Conservation (phyloP, 1,139 yeast species). For the Diutina scorzettiae region DNA sequence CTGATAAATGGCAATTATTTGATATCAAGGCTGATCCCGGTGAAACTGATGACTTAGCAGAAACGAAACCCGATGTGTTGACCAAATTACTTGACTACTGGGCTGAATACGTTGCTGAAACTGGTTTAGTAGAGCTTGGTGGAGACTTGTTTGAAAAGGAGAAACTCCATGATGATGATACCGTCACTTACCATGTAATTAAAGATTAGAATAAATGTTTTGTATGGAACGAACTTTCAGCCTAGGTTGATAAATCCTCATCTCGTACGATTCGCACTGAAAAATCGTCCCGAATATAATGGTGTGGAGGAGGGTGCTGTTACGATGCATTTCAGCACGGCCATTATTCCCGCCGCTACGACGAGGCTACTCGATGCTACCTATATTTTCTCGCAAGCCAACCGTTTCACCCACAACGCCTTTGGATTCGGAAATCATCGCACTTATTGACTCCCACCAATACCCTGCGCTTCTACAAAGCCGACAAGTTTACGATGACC, state of each 20-base stretch:
- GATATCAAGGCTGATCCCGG: constrained; percentile 34
- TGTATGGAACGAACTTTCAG: no score
- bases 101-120: constrained; percentile 42
- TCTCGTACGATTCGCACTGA: no score
- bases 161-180: constrained; percentile 1
- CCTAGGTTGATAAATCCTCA: no score
- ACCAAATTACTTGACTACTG: constrained; percentile 33
- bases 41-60: constrained; percentile 32
- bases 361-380: not conserved
- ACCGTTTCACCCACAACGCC: not conserved
- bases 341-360: not conserved
- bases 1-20: constrained; percentile 39
- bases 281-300: no score
- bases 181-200: not conserved
- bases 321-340: not conserved
- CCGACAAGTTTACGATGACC: not conserved
- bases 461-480: not conserved
- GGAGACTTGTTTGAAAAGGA: constrained; percentile 5
- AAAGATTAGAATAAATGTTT: no score
- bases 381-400: not conserved
- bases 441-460: not conserved
- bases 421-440: not conserved
- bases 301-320: not conserved
- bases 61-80: constrained; percentile 19
- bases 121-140: constrained; percentile 34